Percentiles rank a stretch among this genome's conserved stretches.
Evolutionary conservation across 805 yeast species (phyloP).

Genomic region (Kregervanrija delftensis): DNA sequence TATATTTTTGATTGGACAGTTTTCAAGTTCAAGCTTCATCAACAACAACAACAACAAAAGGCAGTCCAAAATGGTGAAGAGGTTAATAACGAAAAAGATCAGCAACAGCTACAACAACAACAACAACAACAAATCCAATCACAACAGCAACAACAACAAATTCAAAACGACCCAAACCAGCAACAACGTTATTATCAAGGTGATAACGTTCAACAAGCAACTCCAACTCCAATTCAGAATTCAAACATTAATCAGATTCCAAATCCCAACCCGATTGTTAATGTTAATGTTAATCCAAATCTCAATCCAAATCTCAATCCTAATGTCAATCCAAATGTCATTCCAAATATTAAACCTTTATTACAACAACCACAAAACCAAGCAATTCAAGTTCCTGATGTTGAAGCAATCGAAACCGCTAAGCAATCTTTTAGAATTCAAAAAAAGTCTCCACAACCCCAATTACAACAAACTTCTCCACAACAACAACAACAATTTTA

Average conservation of each 20-base stretch:
- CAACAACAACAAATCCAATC: conserved; percentile 2
- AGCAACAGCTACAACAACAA: conserved; percentile 16
- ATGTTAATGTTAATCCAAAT: neutral
- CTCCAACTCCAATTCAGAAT: conserved; percentile 1
- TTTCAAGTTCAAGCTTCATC: conserved; percentile 63
- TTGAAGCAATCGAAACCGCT: conserved; percentile 12
- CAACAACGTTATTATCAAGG: neutral
- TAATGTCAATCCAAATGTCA: neutral
- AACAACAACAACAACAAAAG: conserved; percentile 31
- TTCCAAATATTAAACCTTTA: conserved; percentile 19
- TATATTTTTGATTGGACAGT: conserved; percentile 97
- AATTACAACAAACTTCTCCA: conserved; percentile 18
- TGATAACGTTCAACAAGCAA: neutral
- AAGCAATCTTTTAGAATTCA: conserved; percentile 7
- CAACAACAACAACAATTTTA: conserved; percentile 11
- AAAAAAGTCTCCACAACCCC: conserved; percentile 27
- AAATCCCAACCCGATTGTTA: neutral
- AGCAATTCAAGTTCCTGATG: conserved; percentile 27
- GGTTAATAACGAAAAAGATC: conserved; percentile 14
- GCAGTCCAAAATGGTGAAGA: no score
- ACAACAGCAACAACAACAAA: conserved; percentile 5
- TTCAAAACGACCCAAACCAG: conserved; percentile 1
- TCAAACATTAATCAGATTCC: neutral
- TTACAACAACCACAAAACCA: conserved; percentile 26
- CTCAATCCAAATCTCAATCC: neutral